Evolutionary conservation across 306 rosid species (phyloP), one percentile per base, ranked within the genome.

Genomic region (Lathyrus aphaca): DNA sequence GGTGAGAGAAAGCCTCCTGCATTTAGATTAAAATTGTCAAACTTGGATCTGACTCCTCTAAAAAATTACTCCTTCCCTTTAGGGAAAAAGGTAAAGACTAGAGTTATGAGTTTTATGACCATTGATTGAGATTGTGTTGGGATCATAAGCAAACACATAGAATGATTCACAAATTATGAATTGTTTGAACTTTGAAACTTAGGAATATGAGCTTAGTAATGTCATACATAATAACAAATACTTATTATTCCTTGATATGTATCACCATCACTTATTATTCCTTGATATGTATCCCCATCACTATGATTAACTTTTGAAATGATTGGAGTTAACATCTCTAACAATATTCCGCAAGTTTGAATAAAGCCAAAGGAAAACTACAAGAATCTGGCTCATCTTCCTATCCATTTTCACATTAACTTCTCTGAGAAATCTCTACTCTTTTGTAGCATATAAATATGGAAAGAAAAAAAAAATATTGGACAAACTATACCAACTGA

Each of bases 1-100:
- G 87, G 79, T 90, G 86, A 53, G 96, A 94, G 80, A 94, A 94
- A 72, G 97, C 98, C 82, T 94, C 98, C 98, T 94, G 88, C 85
- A 82, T 67, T 82, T 21, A 74, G 69, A 72, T 65, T 65, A 50
- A 68, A 66, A 72, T 62, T n/a, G 74, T 68, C 43, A 64, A 76
- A 73, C 49, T 3, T 25, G 64, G 10, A 72, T 56, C 66, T 12
- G 16, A 18, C 48, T 62, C 66, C 48, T 61, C 32, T 18, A 11
- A 39, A 17, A 39, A 62, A 62, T 62, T 14, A 40, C 50, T 16
- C 68, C 32, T 62, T 11, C 17, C 17, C 30, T 62, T 62, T 19
- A 18, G 18, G 0, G 67, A 30, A 62, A 39, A 39, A 18, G 1
- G 50, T 37, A 3, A 39, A 39, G 32, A 39, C 32, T 37, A 53